Conservation (phyloP, 2,329 filamentous ascomycete genomes). For the Talaromyces rugulosus region DNA sequence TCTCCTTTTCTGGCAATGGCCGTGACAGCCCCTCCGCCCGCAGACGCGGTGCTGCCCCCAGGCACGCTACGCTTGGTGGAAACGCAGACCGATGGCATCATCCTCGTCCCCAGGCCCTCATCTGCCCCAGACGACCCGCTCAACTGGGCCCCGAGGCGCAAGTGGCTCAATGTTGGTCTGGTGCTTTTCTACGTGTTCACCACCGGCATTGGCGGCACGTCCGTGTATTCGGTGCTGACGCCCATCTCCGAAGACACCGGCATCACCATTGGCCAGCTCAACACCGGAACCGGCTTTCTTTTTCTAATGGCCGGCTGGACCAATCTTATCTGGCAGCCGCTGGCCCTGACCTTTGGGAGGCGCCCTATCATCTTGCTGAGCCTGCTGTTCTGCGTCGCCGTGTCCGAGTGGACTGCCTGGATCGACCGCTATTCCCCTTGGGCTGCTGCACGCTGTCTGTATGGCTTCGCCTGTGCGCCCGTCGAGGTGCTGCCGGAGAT, state of each 20-base stretch:
- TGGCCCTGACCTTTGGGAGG: conserved; percentile 27
- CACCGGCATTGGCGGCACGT: conserved; percentile 27
- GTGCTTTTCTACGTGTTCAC: conserved; percentile 26
- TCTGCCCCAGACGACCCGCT: conserved; percentile 38
- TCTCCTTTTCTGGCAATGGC: background rate
- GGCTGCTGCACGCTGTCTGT: conserved; percentile 23
- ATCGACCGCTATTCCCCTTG: conserved; percentile 10
- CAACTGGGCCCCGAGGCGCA: conserved; percentile 33
- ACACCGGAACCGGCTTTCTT: conserved; percentile 44
- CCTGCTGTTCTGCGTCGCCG: conserved; percentile 11
- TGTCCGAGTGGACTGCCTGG: conserved; percentile 13
- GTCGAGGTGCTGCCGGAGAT: conserved; percentile 49
- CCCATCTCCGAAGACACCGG: conserved; percentile 40
- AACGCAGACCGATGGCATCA: conserved; percentile 21
- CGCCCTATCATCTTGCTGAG: conserved; percentile 15
- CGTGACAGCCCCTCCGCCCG: background rate
- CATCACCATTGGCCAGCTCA: conserved; percentile 41
- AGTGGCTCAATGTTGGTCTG: conserved; percentile 18
- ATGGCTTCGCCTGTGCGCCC: conserved; percentile 46
- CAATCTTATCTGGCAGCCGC: conserved; percentile 31
- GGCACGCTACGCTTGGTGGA: conserved; percentile 38
- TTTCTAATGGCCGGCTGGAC: conserved; percentile 30
- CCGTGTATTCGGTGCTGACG: conserved; percentile 31
- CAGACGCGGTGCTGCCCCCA: conserved; percentile 16
- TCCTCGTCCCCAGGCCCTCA: conserved; percentile 33